Evolutionary conservation across 352 stramenopile genomes (phyloP).

Genomic region (Salisapilia sapeloensis): DNA sequence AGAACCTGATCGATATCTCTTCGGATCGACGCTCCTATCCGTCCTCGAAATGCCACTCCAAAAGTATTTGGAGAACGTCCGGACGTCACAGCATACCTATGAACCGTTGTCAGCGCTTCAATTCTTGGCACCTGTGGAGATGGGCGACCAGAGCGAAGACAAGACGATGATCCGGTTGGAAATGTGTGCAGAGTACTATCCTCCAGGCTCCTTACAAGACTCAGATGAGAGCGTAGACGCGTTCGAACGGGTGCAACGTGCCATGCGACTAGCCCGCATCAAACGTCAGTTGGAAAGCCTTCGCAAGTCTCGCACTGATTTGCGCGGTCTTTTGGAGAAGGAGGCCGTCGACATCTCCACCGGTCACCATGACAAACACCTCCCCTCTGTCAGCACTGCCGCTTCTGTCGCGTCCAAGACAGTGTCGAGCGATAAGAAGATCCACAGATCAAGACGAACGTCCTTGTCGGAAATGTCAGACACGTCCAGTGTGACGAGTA

Average conservation of each 20-base stretch:
- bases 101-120: slow-evolving; percentile 16
- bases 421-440: too few relatives aligned
- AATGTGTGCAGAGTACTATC: slow-evolving; percentile 19
- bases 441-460: slow-evolving; percentile 5
- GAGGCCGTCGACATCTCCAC: slow-evolving; percentile 60
- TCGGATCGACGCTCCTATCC: slow-evolving; percentile 47
- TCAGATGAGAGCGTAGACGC: slow-evolving; percentile 1
- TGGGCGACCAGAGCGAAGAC: slow-evolving; percentile 8
- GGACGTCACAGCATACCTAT: slow-evolving; percentile 2
- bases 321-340: slow-evolving; percentile 22
- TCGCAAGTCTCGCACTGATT: slow-evolving; percentile 5
- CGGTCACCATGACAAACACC: too few relatives aligned
- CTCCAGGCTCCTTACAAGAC: too few relatives aligned
- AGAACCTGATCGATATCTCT: slow-evolving; percentile 49
- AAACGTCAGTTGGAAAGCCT: slow-evolving; percentile 4
- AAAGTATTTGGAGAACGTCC: slow-evolving; percentile 17
- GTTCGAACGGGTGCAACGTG: slow-evolving; percentile 3
- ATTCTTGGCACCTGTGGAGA: slow-evolving; percentile 23
- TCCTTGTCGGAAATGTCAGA: slow-evolving; percentile 7
- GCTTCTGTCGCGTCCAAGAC: too few relatives aligned
- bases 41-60: slow-evolving; percentile 23
- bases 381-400: too few relatives aligned
- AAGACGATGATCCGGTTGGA: slow-evolving; percentile 21
- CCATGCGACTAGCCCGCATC: too few relatives aligned
- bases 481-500: slow-evolving; percentile 1